Percentiles rank a stretch among this genome's conserved stretches.
Conservation (phyloP, 768 basidiomycete genomes). For the Boletus rubroflammeus region DNA sequence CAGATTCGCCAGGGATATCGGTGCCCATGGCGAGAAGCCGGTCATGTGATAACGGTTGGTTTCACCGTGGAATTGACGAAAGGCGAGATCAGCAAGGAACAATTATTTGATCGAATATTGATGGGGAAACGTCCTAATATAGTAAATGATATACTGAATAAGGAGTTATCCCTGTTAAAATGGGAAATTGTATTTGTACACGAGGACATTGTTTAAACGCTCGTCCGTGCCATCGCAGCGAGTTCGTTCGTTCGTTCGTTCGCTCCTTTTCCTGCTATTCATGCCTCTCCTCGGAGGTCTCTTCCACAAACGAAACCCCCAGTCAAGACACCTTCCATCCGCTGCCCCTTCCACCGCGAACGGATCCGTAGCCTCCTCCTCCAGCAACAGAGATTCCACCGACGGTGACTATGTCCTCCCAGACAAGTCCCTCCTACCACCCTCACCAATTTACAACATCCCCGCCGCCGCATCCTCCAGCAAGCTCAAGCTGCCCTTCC, state of each 20-base stretch:
- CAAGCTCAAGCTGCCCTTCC: conserved; percentile 45
- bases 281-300: conserved; percentile 31
- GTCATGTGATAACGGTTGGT: too few species aligned
- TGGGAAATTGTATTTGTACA: conserved; percentile 2
- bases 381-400: conserved; percentile 18
- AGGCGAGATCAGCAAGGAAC: conserved; percentile 4
- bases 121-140: neutral
- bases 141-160: neutral
- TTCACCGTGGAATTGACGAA: too few species aligned
- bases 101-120: conserved; percentile 8
- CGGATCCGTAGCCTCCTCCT: conserved; percentile 14
- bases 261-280: neutral
- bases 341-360: neutral
- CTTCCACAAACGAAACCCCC: conserved; percentile 21
- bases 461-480: conserved; percentile 36
- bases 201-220: conserved; percentile 11
- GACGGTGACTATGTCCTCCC: conserved; percentile 34
- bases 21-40: neutral
- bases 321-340: neutral
- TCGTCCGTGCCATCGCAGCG: neutral
- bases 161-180: conserved; percentile 11
- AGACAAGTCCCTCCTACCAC: conserved; percentile 13
- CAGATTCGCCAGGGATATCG: neutral
- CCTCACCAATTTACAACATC: conserved; percentile 20
- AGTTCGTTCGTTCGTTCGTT: neutral